Percentiles rank a stretch among this genome's conserved stretches.
These are phyloP conservation scores for Mortierella hygrophila DNA, from an alignment of 192 early-diverging fungal species.

Conservation along the genomic window DNA sequence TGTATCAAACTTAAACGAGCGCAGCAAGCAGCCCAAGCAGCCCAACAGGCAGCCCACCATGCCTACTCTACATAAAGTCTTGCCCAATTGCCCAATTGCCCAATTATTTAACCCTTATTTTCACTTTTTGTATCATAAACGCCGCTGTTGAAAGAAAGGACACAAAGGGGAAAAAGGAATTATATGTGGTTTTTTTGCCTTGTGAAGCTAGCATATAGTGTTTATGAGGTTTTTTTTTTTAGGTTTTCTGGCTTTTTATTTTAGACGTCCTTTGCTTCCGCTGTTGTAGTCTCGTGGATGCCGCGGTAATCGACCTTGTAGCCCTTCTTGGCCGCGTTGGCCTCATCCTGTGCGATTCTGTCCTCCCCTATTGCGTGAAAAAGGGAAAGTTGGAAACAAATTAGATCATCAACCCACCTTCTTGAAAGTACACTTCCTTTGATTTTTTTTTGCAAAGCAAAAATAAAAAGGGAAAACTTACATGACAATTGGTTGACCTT, in stretches of 20 bases:
- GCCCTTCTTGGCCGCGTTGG: slow-evolving; percentile 53
- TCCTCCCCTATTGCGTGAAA: slow-evolving; percentile 34
- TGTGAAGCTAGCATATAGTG: not conserved
- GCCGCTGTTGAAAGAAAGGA: not conserved
- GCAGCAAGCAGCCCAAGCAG: slow-evolving; percentile 26
- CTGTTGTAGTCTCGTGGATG: slow-evolving; percentile 28
- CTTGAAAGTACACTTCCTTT: not conserved
- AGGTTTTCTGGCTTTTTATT: not conserved
- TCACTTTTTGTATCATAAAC: not conserved
- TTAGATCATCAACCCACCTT: not conserved
- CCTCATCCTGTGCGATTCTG: slow-evolving; percentile 42
- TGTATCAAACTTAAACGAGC: slow-evolving; percentile 62
- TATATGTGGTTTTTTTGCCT: slow-evolving; percentile 1
- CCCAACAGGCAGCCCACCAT: slow-evolving; percentile 12
- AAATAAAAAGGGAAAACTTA: slow-evolving; percentile 8
- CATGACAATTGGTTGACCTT: slow-evolving; percentile 36
- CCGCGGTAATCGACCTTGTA: slow-evolving; percentile 45
- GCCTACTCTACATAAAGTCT: slow-evolving; percentile 21
- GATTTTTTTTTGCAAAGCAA: not conserved
- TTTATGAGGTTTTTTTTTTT: not conserved
- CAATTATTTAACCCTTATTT: slow-evolving; percentile 4
- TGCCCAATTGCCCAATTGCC: not conserved
- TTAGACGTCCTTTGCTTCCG: not conserved
- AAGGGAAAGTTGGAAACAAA: not conserved
- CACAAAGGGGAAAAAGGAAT: not conserved